Base-by-base conservation (phyloP, 2,329 filamentous ascomycete species). In the Penicillium glabrum region DNA sequence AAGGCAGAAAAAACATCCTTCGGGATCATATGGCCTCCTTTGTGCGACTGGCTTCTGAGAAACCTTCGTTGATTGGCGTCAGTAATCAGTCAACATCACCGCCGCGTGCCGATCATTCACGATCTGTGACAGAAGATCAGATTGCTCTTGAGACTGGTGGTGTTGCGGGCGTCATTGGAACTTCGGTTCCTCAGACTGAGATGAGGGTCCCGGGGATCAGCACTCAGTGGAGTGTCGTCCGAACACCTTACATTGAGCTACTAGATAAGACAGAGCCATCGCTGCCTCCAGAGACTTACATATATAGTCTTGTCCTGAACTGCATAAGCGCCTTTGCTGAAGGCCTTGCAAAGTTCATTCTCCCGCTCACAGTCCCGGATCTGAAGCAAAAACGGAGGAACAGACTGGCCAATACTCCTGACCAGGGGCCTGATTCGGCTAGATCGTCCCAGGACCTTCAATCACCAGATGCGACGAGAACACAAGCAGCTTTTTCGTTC, bases 281-380 rank as follows among this genome's bases (percentile, higher is more conserved):
- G 4, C 67, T 80, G 0, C 84, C 96, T 23, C 95, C 95, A 0
- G 93, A 97, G 59, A 96, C 95, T 0, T 99, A 99, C 68, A 83
- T 96, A 8, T 98, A 97, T 75, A 91, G 89, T 60, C 80, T 99
- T 47, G 90, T 93, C 1, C 77, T 99, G 43, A 89, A 90, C 2
- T 98, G 93, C 68, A 89, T 99, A 58, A 93, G 90, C 45, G 91
- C 88, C 1, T 84, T 99, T 49, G 96, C 93, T 0, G 95, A 99
- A 69, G 92, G 91, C 2, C 80, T 99, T 19, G 95, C 93, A 29
- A 96, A 93, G 71, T 96, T 96, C 64, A 89, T 98, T 46, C 82
- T 99, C 14, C 95, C 95, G 0, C 78, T 99, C 37, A 96, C 95
- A 0, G 90, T 96, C 1, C 89, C 91, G 5, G 91, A 96, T 73